These are phyloP conservation scores for Aspergillus asperescens DNA, from an alignment of 495 filamentous ascomycete species.

Conservation along the genomic window DNA sequence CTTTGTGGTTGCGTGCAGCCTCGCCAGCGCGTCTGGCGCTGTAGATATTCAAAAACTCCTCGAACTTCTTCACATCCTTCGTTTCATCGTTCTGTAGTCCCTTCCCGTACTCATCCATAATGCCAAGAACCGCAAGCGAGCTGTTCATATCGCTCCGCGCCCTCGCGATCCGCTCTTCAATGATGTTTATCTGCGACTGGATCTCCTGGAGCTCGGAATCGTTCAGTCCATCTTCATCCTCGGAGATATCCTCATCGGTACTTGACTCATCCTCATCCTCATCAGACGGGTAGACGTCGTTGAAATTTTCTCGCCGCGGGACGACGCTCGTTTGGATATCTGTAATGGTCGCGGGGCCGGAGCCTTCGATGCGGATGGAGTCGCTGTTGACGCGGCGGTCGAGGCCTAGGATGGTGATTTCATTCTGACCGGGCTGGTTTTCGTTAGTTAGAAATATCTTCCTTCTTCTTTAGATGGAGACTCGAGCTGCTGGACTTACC, in stretches of 20 bases:
- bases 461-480: neutral
- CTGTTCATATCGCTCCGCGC: constrained; percentile 15
- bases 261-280: constrained; percentile 35
- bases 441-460: constrained; percentile 35
- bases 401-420: constrained; percentile 61
- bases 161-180: constrained; percentile 14
- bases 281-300: constrained; percentile 51
- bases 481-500: constrained; percentile 32
- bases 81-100: neutral
- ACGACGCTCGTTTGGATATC: constrained; percentile 62
- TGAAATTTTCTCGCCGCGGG: constrained; percentile 52
- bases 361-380: constrained; percentile 57
- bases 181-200: constrained; percentile 5
- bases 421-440: constrained; percentile 49
- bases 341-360: constrained; percentile 55
- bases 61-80: constrained; percentile 14
- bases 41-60: constrained; percentile 22
- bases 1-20: constrained; percentile 4
- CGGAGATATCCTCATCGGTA: constrained; percentile 28
- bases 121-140: constrained; percentile 11
- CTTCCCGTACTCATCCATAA: constrained; percentile 21
- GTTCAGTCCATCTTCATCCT: constrained; percentile 14
- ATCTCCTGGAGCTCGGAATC: constrained; percentile 14
- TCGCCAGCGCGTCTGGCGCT: constrained; percentile 2
- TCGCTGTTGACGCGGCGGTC: constrained; percentile 54